These are phyloP conservation scores for Pichia sp. DNA, from an alignment of 1,139 yeast genomes.

Conservation along the genomic window DNA sequence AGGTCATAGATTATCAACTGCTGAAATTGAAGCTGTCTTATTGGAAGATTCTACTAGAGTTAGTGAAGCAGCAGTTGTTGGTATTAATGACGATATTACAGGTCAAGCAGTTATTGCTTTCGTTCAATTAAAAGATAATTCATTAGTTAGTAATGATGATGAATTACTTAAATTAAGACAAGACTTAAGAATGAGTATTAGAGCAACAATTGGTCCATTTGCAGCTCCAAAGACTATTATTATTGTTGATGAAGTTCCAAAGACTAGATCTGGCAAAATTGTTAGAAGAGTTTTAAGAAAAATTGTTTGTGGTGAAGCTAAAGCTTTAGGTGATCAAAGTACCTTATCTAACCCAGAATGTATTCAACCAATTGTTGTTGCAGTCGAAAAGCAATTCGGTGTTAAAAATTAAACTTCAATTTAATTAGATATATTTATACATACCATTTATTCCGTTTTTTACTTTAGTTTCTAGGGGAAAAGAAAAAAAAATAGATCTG, in stretches of 20 bases:
- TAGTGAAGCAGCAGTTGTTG: constrained; percentile 93
- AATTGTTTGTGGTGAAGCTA: constrained; percentile 83
- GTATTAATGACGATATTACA: constrained; percentile 88
- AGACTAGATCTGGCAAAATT: constrained; percentile 97
- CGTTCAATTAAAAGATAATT: constrained; percentile 69
- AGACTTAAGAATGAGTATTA: constrained; percentile 78
- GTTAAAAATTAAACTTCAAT: constrained; percentile 32
- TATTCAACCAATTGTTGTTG: constrained; percentile 66
- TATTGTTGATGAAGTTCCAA: constrained; percentile 86
- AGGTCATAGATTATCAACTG: constrained; percentile 95
- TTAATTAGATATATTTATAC: too few species aligned
- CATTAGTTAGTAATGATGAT: constrained; percentile 40
- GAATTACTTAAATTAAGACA: constrained; percentile 58
- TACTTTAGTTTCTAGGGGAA: neutral
- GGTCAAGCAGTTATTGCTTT: constrained; percentile 97
- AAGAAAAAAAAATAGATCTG: neutral
- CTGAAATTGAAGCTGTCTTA: constrained; percentile 93
- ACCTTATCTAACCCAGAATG: constrained; percentile 86
- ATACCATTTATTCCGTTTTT: too few species aligned
- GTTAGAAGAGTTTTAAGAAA: constrained; percentile 98
- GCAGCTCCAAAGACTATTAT: constrained; percentile 95
- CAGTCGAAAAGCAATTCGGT: constrained; percentile 45
- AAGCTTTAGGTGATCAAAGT: constrained; percentile 87
- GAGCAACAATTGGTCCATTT: constrained; percentile 95
- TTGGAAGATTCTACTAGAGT: constrained; percentile 66